Conservation (phyloP, 108 stramenopile species). For the Skeletonema grethae region DNA sequence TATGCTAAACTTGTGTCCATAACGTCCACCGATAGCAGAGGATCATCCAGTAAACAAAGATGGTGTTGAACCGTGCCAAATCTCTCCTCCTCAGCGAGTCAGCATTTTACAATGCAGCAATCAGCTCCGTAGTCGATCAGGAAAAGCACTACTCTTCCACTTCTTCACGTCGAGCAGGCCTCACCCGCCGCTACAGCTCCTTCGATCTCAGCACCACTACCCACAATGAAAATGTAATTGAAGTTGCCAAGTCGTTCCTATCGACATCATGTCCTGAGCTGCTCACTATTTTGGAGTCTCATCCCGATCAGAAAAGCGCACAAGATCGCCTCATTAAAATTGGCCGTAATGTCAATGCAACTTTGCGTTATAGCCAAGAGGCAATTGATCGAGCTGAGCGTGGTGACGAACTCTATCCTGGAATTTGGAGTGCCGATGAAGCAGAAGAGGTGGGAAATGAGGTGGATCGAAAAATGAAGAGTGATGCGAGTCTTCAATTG, state of each 20-base stretch:
- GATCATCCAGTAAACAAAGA: no score
- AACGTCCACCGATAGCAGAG: no score
- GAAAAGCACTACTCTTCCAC: conserved; percentile 10
- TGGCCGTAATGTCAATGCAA: conserved; percentile 58
- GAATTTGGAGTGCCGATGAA: conserved; percentile 18
- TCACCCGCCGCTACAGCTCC: conserved; percentile 8
- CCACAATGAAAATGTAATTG: conserved; percentile 40
- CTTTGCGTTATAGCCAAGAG: conserved; percentile 36
- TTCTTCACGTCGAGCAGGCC: neutral
- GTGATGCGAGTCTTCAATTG: conserved; percentile 42
- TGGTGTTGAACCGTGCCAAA: conserved; percentile 19
- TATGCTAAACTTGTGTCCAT: no score
- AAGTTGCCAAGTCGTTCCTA: conserved; percentile 56
- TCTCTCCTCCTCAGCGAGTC: conserved; percentile 30
- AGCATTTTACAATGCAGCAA: conserved; percentile 29
- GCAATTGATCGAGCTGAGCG: conserved; percentile 11
- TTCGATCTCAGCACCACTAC: conserved; percentile 29
- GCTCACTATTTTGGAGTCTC: conserved; percentile 20
- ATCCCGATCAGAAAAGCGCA: conserved; percentile 33
- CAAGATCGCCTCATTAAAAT: conserved; percentile 73
- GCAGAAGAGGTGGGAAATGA: conserved; percentile 13
- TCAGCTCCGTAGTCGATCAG: conserved; percentile 15
- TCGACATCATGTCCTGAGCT: conserved; percentile 43
- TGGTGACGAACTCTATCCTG: neutral
- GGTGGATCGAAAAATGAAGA: conserved; percentile 5